These are phyloP conservation scores for Dioszegia hungarica DNA, from an alignment of 768 basidiomycete species.

Conservation along the genomic window DNA sequence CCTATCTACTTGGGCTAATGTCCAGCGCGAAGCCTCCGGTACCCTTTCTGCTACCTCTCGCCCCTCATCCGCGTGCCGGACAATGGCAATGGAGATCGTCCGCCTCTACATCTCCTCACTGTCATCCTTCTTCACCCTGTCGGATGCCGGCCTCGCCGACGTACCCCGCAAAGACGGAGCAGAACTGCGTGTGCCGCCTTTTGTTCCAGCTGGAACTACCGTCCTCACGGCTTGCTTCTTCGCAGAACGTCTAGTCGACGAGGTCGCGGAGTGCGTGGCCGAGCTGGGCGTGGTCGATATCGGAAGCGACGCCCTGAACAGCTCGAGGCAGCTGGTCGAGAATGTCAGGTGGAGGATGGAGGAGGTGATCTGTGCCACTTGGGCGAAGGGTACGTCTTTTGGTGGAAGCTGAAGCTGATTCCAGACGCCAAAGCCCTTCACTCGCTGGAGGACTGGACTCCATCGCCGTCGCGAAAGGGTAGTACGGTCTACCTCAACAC, in stretches of 20 bases:
- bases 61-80: conserved; percentile 73
- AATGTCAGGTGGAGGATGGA: conserved; percentile 82
- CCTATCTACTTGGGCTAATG: neutral
- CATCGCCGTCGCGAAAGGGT: conserved; percentile 50
- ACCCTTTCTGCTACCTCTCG: conserved; percentile 58
- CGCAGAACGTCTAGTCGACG: conserved; percentile 70
- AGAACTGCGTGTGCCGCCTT: conserved; percentile 59
- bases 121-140: conserved; percentile 78
- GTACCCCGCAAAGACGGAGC: conserved; percentile 49
- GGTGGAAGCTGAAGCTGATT: conserved; percentile 4
- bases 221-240: conserved; percentile 77
- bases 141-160: conserved; percentile 68
- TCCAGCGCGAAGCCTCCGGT: conserved; percentile 31
- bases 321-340: conserved; percentile 69
- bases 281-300: conserved; percentile 79
- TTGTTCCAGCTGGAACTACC: conserved; percentile 59
- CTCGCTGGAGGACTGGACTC: conserved; percentile 78
- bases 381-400: conserved; percentile 68
- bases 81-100: conserved; percentile 82
- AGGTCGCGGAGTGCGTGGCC: conserved; percentile 77
- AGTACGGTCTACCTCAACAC: conserved; percentile 69
- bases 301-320: conserved; percentile 59
- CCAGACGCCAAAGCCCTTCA: conserved; percentile 78
- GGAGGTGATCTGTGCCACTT: conserved; percentile 69
- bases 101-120: conserved; percentile 77